phyloP scores from a whole-genome alignment of 371 early-diverging fungal species.

The Smittium mucronatum region DNA sequence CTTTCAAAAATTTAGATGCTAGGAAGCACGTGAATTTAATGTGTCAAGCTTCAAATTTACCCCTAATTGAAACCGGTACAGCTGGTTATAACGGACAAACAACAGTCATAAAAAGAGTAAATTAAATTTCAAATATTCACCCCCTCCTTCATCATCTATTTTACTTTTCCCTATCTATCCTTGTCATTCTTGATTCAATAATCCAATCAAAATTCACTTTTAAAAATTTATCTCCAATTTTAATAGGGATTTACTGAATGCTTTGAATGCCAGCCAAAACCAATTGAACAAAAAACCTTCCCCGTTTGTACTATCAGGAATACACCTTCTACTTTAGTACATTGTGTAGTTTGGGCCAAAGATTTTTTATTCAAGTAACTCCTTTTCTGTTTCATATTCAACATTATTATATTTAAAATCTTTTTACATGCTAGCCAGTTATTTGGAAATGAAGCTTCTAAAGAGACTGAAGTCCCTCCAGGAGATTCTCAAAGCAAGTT shows the following conservation, averaged over 20 bases:
- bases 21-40: constrained; percentile 90
- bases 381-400: not conserved
- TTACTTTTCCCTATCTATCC: not conserved
- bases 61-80: constrained; percentile 94
- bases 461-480: constrained; percentile 38
- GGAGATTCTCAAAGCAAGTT: constrained; percentile 40
- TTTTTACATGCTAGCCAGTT: constrained; percentile 42
- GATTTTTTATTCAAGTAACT: constrained; percentile 51
- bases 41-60: constrained; percentile 81
- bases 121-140: not conserved
- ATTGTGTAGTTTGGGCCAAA: constrained; percentile 99
- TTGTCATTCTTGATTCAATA: not conserved
- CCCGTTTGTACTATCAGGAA: constrained; percentile 98
- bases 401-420: not conserved
- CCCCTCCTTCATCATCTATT: not conserved
- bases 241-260: constrained; percentile 60
- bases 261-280: constrained; percentile 94
- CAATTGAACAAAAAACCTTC: constrained; percentile 62
- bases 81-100: constrained; percentile 96
- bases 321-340: constrained; percentile 91
- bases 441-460: constrained; percentile 69
- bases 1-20: constrained; percentile 44
- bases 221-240: constrained; percentile 11
- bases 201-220: not conserved
- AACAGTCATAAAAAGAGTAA: constrained; percentile 58